Evolutionary conservation across 495 filamentous ascomycete genomes (phyloP), one percentile per base, ranked within the genome.

Genomic region (Penicillium canariense): DNA sequence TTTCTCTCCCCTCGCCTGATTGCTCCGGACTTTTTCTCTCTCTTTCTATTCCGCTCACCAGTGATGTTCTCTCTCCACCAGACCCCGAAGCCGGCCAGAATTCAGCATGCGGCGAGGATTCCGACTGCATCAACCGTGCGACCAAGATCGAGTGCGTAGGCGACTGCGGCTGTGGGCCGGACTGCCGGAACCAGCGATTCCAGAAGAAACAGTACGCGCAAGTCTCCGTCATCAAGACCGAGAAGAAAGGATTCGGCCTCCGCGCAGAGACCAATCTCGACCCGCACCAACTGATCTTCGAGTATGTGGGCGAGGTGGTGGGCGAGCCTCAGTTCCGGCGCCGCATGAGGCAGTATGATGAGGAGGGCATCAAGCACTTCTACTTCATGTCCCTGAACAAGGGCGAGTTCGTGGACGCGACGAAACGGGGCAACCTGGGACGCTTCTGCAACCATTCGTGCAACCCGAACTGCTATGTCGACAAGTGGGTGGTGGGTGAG

Each of bases 301-400:
- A 99, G 73, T 99, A 99, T 69, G 90, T 99, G 58, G 94, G 94
- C 59, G 94, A 99, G 72, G 94, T 99, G 52, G 96, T 99, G 71
- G 90, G 93, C 62, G 95, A 99, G 70, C 70, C 76, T 12, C 86
- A 85, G 34, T 99, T 97, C 65, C 88, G 90, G 45, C 82, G 82
- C 54, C 89, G 94, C 50, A 96, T 91, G 84, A 75, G 87, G 15
- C 87, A 92, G 56, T 99, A 99, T 68, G 89, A 94, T 63, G 84
- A 91, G 50, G 90, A 96, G 65, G 92, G 91, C 28, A 97, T 99
- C 77, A 94, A 91, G 67, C 94, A 99, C 71, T 99, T 99, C 68
- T 99, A 99, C 71, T 99, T 99, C 73, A 99, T 99, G 94, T 97
- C 95, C 32, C 85, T 99, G 51, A 93, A 84, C 66, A 95, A 95